Base-by-base conservation (phyloP, 169 alveolate species). In the Plasmodium relictum region DNA sequence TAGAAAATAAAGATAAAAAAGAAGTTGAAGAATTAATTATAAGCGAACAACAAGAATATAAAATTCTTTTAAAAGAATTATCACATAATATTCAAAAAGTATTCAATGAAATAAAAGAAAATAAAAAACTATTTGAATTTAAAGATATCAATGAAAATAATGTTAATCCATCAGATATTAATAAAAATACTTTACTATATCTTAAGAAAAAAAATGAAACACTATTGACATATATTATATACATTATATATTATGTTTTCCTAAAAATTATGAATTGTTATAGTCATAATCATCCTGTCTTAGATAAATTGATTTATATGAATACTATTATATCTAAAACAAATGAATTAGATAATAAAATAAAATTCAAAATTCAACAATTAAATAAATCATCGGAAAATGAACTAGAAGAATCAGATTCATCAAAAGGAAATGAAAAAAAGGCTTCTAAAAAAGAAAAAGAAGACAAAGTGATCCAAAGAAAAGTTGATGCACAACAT, bases 171-270 rank as follows among this genome's bases (percentile, higher is more conserved):
- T 44, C 88, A 6, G 92, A 86, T 65, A 86, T 86, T 65, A 86
- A 86, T 86, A 86, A 86, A 52, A 86, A 59, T 68, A 86, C 73
- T n/a, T 87, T 90, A 39, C 89, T 93, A 6, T 93, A 89, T 41
- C 62, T 93, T 26, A 92, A 93, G 52, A 87, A 90, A 70, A 92
- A 92, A 85, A 92, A 88, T 52, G 95, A 92, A 73, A 70, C 93
- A 69, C 71, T 93, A 88, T 74, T 93, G 7, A 85, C 94, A 6
- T 93, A 93, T 20, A 80, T 92, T 65, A 88, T 74, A 22, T 88
- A 93, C 59, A 73, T 93, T 44, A 88, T 92, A 42, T 93, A 92
- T 63, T 93, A 93, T 76, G 68, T 93, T 12, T 66, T 91, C 59
- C 74, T 93, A 59, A 93, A 93, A 73, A 68, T 88, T 26, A 88